Evolutionary conservation across 495 filamentous ascomycete species (phyloP).

Genomic region (Oidiodendron maius): DNA sequence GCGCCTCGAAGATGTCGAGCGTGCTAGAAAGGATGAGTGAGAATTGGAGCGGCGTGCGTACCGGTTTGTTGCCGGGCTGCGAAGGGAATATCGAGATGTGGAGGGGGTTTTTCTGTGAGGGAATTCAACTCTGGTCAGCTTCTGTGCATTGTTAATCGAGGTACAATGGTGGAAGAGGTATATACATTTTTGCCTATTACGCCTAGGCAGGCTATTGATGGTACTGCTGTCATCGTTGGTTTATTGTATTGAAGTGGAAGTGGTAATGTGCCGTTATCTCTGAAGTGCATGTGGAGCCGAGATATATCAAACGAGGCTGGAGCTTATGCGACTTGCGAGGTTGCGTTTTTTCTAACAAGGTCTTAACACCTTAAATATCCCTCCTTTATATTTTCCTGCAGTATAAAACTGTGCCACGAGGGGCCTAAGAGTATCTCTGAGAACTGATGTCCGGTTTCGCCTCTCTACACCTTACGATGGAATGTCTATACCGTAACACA

Average conservation of each 20-base stretch:
- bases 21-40: conserved; percentile 85
- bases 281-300: not conserved
- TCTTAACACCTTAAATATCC: too few relatives aligned
- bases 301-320: conserved; percentile 1
- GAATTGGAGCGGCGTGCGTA: conserved; percentile 69
- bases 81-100: conserved; percentile 82
- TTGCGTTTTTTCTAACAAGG: too few relatives aligned
- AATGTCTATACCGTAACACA: too few relatives aligned
- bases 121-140: too few relatives aligned
- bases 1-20: conserved; percentile 87
- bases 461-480: too few relatives aligned
- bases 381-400: too few relatives aligned
- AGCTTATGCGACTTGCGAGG: not conserved
- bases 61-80: conserved; percentile 31
- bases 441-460: too few relatives aligned
- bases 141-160: too few relatives aligned
- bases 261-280: too few relatives aligned
- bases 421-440: too few relatives aligned
- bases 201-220: conserved; percentile 85
- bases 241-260: not conserved
- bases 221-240: conserved; percentile 31
- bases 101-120: conserved; percentile 94
- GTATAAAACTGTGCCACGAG: too few relatives aligned
- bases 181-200: conserved; percentile 86
- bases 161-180: conserved; percentile 9